Base-by-base conservation (phyloP, 331 rosid species). In the Telfairia occidentalis region DNA sequence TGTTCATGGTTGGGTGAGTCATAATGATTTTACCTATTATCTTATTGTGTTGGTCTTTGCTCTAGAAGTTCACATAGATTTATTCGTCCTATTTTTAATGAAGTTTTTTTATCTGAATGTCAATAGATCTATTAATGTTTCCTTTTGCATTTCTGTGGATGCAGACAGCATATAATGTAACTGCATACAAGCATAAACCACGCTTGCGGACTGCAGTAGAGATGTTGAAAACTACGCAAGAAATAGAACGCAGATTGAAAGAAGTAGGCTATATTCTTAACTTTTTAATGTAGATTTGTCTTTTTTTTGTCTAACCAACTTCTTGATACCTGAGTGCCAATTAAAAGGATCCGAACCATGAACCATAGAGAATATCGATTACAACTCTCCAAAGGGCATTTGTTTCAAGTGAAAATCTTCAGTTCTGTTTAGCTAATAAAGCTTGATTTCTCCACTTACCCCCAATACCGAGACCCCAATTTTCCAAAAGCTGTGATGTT, bases 151-250 rank as follows among this genome's bases (percentile, higher is more conserved):
- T 77, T 77, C 71, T 82, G 24, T 78, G 48, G 71, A 16, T 81
- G 70, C 90, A 92, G 97, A 54, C 97, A 3, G 82, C 84, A 2
- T 95, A 88, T 76, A 95, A 92, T 78, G 89, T 92, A 43, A 65
- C 92, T 73, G 90, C 88, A 49, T 92, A 95, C 89, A 87, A 84
- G 86, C 93, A 89, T 81, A 95, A 84, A 73, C 99, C 97, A 0
- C 99, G 99, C 26, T 82, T 95, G 79, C 58, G 63, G 78, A 95
- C 86, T 60, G 97, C 96, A 0, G 60, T 92, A 48, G 96, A 90
- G 83, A 71, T 95, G 90, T 90, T 95, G 52, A 88, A 37, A 80
- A 89, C 89, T 66, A 92, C 96, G 6, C 81, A 92, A 84, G 99
- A 92, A 78, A 88, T 95, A 76, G 99, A 84, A 73, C 84, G 66